phyloP scores from a whole-genome alignment of 768 basidiomycete genomes.

The Phanerochaete sordida region DNA sequence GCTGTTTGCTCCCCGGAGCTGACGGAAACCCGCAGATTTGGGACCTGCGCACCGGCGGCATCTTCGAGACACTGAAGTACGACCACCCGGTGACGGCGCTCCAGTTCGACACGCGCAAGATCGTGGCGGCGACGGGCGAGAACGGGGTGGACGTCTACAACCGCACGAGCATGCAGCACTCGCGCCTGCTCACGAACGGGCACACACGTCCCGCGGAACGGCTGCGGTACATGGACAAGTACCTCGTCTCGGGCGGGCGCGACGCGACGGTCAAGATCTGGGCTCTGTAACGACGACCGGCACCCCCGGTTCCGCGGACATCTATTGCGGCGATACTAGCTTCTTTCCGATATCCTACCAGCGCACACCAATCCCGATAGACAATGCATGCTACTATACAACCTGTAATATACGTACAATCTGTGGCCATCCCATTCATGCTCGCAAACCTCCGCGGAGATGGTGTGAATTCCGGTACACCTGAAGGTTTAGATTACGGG shows the following conservation, averaged over 20 bases:
- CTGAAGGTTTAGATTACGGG: neutral
- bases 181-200: conserved; percentile 84
- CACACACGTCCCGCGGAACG: conserved; percentile 86
- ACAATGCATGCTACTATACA: neutral
- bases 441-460: neutral
- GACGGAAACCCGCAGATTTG: conserved; percentile 61
- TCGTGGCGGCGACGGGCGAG: conserved; percentile 89
- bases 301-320: neutral
- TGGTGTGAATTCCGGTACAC: neutral
- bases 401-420: neutral
- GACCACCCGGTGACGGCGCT: conserved; percentile 88
- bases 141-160: conserved; percentile 97
- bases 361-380: neutral
- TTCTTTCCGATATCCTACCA: neutral
- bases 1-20: neutral
- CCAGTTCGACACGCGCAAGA: conserved; percentile 94
- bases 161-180: conserved; percentile 87
- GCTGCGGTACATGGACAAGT: conserved; percentile 94
- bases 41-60: conserved; percentile 90
- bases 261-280: conserved; percentile 89
- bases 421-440: neutral
- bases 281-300: conserved; percentile 59
- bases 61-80: conserved; percentile 85
- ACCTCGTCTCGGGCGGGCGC: conserved; percentile 85
- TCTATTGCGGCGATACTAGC: neutral